Percentiles rank a stretch among this genome's conserved stretches.
phyloP scores from a whole-genome alignment of 129 eudicot genomes.

The Erigeron canadensis region DNA sequence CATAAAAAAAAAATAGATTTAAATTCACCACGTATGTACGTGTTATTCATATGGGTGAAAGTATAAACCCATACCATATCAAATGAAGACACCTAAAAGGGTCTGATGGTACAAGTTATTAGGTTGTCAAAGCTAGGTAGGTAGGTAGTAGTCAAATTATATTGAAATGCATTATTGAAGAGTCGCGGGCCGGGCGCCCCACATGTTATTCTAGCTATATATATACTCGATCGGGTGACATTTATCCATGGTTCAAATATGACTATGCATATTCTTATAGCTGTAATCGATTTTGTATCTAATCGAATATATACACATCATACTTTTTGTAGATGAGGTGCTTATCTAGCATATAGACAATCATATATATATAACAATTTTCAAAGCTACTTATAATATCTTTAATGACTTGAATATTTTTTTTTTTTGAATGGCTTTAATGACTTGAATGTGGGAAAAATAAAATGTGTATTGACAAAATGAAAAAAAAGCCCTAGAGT shows the following conservation, averaged over 20 bases:
- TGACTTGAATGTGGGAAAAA: too few relatives aligned
- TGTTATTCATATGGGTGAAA: not conserved
- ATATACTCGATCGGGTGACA: slow-evolving; percentile 6
- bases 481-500: too few relatives aligned
- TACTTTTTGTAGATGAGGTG: not conserved
- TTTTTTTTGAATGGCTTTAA: too few relatives aligned
- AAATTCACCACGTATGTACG: not conserved
- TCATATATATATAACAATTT: too few relatives aligned
- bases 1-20: not conserved
- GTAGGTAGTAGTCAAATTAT: not conserved
- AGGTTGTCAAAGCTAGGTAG: not conserved
- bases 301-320: not conserved
- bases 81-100: not conserved
- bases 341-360: too few relatives aligned
- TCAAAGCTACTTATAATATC: too few relatives aligned
- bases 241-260: slow-evolving; percentile 22
- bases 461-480: too few relatives aligned
- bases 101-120: too few relatives aligned
- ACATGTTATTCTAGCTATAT: slow-evolving; percentile 19
- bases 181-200: not conserved
- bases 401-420: too few relatives aligned
- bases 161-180: not conserved
- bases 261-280: slow-evolving; percentile 22
- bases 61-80: not conserved
- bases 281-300: not conserved